Evolutionary conservation across 2,329 filamentous ascomycete genomes (phyloP), one percentile per base, ranked within the genome.

Genomic region (Botrytis cinerea): DNA sequence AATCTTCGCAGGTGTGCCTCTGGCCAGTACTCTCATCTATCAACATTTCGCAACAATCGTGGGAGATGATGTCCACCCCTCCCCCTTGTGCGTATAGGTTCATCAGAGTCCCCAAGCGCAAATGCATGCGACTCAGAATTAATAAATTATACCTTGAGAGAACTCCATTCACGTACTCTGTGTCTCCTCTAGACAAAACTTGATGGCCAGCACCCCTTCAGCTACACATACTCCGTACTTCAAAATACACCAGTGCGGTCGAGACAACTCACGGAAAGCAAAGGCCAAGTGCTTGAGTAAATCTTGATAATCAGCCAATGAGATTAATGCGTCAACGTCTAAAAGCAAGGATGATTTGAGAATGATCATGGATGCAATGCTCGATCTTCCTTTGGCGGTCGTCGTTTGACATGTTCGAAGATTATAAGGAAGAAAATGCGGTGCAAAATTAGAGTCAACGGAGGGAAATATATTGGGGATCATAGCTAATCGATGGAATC

Each of bases 241-340:
- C 64, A 25, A 38, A 57, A 45, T 66, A 38, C 51, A 61, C 40
- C 68, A 70, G 75, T 75, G 71, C 75, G 74, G 75, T 78, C 77
- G 74, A 78, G 78, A 80, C 78, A 77, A 75, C 75, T 68, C 66
- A 77, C 75, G 75, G 75, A 74, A 76, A 57, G 75, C 76, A 78
- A 76, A 76, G 76, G 79, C 76, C 77, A 77, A 79, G 77, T 79
- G 77, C 79, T 78, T 78, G 78, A 79, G 75, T 74, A 76, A 74
- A 75, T 74, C 72, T 64, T 38, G 32, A 32, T 20, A 73, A 60
- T 72, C 74, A 76, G 73, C 78, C 79, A 80, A 79, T 80, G 74
- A 77, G 74, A 61, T 69, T 16, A 73, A 77, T 79, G 76, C 79
- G 75, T 76, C 79, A 74, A 76, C 75, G 74, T 78, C 77, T 75